These are phyloP conservation scores for Plantago ovata DNA, from an alignment of 257 asterid species.

Conservation along the genomic window DNA sequence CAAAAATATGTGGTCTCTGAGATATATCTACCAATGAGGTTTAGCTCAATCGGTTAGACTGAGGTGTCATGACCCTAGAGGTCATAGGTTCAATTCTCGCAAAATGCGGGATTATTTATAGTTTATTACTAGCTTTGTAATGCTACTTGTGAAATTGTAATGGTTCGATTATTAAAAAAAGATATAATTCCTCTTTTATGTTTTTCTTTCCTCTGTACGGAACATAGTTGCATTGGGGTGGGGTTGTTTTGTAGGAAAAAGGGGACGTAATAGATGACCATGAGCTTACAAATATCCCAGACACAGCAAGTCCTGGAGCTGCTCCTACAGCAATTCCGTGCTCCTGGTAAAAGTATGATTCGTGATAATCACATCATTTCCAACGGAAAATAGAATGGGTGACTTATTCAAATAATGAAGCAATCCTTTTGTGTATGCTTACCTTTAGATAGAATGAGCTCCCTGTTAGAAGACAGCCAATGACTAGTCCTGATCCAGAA, in stretches of 20 bases:
- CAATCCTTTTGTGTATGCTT: neutral
- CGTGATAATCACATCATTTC: slow-evolving; percentile 18
- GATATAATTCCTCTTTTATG: neutral
- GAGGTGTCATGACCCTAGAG: no score
- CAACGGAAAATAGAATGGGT: neutral
- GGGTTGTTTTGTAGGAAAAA: neutral
- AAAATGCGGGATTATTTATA: no score
- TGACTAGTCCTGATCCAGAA: slow-evolving; percentile 71
- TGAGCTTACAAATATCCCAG: slow-evolving; percentile 73
- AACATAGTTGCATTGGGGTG: neutral
- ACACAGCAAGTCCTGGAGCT: slow-evolving; percentile 71
- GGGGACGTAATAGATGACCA: neutral
- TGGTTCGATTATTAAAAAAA: no score
- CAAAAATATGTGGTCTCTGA: slow-evolving; percentile 4
- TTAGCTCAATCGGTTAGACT: no score
- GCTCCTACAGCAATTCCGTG: slow-evolving; percentile 51
- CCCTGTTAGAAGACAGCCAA: slow-evolving; percentile 71
- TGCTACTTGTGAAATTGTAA: no score
- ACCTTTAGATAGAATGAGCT: slow-evolving; percentile 82
- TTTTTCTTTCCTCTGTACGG: no score
- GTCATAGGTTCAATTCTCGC: no score
- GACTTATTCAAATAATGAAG: neutral
- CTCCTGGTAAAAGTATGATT: slow-evolving; percentile 38
- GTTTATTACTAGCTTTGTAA: no score
- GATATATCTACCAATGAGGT: no score